These are phyloP conservation scores for Gyromitra esculenta DNA, from an alignment of 2,329 filamentous ascomycete genomes.

Conservation along the genomic window DNA sequence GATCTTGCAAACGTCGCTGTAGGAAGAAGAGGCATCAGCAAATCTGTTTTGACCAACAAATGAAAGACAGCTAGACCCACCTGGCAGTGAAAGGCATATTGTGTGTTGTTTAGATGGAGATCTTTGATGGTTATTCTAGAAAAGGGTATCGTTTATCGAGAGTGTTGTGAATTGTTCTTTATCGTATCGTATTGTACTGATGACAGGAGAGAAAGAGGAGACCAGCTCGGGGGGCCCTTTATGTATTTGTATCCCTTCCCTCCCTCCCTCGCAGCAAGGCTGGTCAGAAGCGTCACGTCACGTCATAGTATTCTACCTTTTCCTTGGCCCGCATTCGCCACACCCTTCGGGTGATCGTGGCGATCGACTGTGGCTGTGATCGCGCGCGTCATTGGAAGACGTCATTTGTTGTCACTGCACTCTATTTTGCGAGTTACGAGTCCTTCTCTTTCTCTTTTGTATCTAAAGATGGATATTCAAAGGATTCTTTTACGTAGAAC, in stretches of 20 bases:
- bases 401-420: slow-evolving; percentile 23
- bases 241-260: slow-evolving; percentile 28
- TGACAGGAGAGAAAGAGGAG: slow-evolving; percentile 7
- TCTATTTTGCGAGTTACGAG: neutral
- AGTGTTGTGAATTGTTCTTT: slow-evolving; percentile 8
- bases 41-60: too few relatives aligned
- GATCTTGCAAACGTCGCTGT: slow-evolving; percentile 80
- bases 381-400: slow-evolving; percentile 18
- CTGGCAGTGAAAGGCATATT: slow-evolving; percentile 57
- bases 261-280: neutral
- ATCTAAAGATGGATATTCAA: neutral
- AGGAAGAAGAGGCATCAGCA: slow-evolving; percentile 52
- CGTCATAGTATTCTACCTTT: slow-evolving; percentile 29
- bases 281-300: neutral
- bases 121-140: neutral
- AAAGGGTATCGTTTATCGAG: slow-evolving; percentile 8
- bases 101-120: slow-evolving; percentile 23
- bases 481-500: neutral
- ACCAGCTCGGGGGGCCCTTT: slow-evolving; percentile 14
- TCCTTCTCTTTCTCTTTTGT: neutral
- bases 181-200: too few relatives aligned
- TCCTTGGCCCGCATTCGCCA: slow-evolving; percentile 7
- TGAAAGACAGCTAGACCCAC: slow-evolving; percentile 60
- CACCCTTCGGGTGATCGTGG: slow-evolving; percentile 24
- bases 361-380: slow-evolving; percentile 17